Base-by-base conservation (phyloP, 2,329 filamentous ascomycete species). In the Microcera coccophila region DNA sequence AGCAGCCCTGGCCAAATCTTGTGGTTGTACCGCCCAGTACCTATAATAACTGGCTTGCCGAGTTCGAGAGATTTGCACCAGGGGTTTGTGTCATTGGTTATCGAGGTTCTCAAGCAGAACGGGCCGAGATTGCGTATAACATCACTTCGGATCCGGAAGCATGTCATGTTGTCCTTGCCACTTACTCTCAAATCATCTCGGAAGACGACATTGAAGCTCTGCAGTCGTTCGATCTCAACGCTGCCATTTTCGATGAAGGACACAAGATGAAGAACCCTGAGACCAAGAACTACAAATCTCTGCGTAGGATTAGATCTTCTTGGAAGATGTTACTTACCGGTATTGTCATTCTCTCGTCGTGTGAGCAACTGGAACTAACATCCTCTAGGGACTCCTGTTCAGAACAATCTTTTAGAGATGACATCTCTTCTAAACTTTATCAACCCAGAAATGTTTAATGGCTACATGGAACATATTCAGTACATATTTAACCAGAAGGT, bases 341-440 rank as follows among this genome's bases (percentile, higher is more conserved):
- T 67, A 54, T 36, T 49, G 31, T 17, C 3, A 9, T 26, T 17
- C 11, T 14, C 9, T 5, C 10, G 20, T 17, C 5, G 14, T 4
- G 9, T 20, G 16, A 14, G 4, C 12, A 24, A 11, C 16, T 8
- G 29, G 22, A 38, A 21, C 54, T 65, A 31, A 62, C 32, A 20
- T n/a, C 26, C 19, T n/a, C 88, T 84, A 20, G 93, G 93, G 32
- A 98, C 93, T 1, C 93, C 93, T 0, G 76, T 98, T 2, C 88
- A 94, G 63, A 94, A 98, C 68, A 97, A 97, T 62, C 73, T 98
- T 16, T 84, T 91, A 60, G 93, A 98, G 67, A 80, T 98, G 58
- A 85, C 90, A 31, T 87, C 90, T 3, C 78, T 98, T 12, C 78
- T 98, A 11, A 88, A 85, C n/a, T 97, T 98, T 61, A 90, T 98